Base-by-base conservation (phyloP, 768 basidiomycete genomes). In the Omphalotus guepiniiformis region DNA sequence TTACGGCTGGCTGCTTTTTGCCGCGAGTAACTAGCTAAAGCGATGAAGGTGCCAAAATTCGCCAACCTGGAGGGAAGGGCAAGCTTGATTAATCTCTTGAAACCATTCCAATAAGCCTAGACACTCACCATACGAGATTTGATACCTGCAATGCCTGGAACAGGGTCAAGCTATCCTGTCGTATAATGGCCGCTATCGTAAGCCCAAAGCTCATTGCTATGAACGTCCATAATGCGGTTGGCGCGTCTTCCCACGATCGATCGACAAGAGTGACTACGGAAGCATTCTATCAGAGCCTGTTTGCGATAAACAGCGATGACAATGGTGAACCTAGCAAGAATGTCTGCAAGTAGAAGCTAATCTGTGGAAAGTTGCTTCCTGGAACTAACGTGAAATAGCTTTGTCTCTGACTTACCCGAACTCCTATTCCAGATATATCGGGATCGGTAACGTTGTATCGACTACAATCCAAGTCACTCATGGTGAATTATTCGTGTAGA, bases 151-250 rank as follows among this genome's bases (percentile, higher is more conserved):
- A 53, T 5, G 64, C 71, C 56, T 74, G 69, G 42, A 68, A 65
- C 25, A 73, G 53, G 0, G 70, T 65, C 16, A 73, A 57, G n/a
- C 63, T 47, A 3, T 45, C 42, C 15, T 27, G 59, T 50, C 65
- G 65, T 9, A 67, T 63, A 16, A 70, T 53, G 4, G 72, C 69
- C 32, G 71, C 65, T 16, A 72, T 55, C 6, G 63, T 66, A 1
- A 72, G 58, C 12, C 72, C 71, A 48, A 67, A 66, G 47, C 63
- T 69, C 6, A 69, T 72, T 15, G 65, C 62, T 28, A 67, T 69
- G 37, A 72, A 70, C n/a, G 72, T 70, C 69, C 72, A 74, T 6
- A 74, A 46, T 0, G 70, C 63, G 43, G 59, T 60, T 3, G 68
- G 65, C 16, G 71, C 71, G 48, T 65, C 66, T 51, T 62, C 56